Base-by-base conservation (phyloP, 2,329 filamentous ascomycete genomes). In the Dissoconium aciculare region DNA sequence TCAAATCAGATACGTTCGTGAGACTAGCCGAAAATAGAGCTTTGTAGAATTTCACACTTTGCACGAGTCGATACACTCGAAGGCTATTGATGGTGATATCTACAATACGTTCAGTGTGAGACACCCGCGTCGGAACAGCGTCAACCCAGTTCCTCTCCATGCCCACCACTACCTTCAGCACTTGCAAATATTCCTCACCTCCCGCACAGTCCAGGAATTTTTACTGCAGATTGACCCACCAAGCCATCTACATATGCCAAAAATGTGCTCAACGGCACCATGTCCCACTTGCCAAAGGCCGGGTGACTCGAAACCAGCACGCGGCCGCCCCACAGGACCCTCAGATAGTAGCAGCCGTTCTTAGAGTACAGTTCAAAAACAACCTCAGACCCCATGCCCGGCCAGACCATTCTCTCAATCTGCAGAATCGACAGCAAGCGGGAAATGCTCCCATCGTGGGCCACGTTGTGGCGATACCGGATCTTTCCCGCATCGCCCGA, bases 311-410 rank as follows among this genome's bases (percentile, higher is more conserved):
- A 83, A 33, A 52, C 60, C 36, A 89, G 49, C 1, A 77, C 63
- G 50, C 67, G 59, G 0, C 80, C 81, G 23, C 74, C 66, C 60
- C 77, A 87, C 1, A 89, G 56, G 0, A 87, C 71, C 5, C 81
- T 63, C 2, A 83, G 51, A 40, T 66, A 79, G 30, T 46, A 47
- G 40, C 46, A 41, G n/a, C 46, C 39, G 25, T 51, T 50, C 43
- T 59, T 62, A 43, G 54, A 59, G 45, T 74, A 84, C 16, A 85
- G 49, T 57, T 87, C 80, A 49, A 85, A 83, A 0, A 84, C 69
- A 1, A 87, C 63, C 55, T 87, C 80, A 6, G 71, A 63, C 0
- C 80, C 80, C 79, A 87, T 84, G 0, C 80, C 80, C 0, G 80
- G 80, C 80, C 80, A 87, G 1, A 83, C 72, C 79, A 87, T 87